Conservation (phyloP, 2,329 filamentous ascomycete species). For the Diaporthe sp. region DNA sequence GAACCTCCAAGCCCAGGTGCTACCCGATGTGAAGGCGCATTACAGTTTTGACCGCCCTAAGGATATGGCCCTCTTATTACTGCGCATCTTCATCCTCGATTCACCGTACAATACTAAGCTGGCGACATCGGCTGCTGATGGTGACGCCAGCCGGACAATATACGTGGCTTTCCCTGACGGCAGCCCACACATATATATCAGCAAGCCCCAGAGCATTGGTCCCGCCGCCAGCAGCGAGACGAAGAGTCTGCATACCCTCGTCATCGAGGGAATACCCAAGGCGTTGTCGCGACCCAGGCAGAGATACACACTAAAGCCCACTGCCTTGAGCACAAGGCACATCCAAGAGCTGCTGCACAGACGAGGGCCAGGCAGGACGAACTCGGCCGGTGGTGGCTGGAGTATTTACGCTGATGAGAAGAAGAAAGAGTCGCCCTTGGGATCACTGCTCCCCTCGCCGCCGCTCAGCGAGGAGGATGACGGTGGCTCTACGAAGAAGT, state of each 20-base stretch:
- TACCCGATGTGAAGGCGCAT: constrained; percentile 86
- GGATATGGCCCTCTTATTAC: constrained; percentile 76
- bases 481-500: constrained; percentile 41
- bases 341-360: constrained; percentile 77
- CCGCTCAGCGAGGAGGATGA: constrained; percentile 58
- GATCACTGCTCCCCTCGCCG: constrained; percentile 62
- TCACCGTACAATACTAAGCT: constrained; percentile 80
- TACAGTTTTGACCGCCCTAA: constrained; percentile 83
- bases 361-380: constrained; percentile 77
- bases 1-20: constrained; percentile 79
- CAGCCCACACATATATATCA: constrained; percentile 80
- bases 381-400: constrained; percentile 83
- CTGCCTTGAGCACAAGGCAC: constrained; percentile 78
- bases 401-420: constrained; percentile 80
- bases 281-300: constrained; percentile 82
- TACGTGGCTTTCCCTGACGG: constrained; percentile 88
- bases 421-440: constrained; percentile 67
- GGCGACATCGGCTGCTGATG: constrained; percentile 60
- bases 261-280: constrained; percentile 85
- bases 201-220: constrained; percentile 62
- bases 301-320: constrained; percentile 77
- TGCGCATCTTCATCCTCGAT: constrained; percentile 85
- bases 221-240: constrained; percentile 63
- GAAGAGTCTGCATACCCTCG: constrained; percentile 76
- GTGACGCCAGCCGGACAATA: constrained; percentile 78